A percentile compares a stretch with the other conserved stretches of the same genome.
These are phyloP conservation scores for Cercospora zeae-maydis DNA, from an alignment of 2,329 filamentous ascomycete species.

Conservation along the genomic window DNA sequence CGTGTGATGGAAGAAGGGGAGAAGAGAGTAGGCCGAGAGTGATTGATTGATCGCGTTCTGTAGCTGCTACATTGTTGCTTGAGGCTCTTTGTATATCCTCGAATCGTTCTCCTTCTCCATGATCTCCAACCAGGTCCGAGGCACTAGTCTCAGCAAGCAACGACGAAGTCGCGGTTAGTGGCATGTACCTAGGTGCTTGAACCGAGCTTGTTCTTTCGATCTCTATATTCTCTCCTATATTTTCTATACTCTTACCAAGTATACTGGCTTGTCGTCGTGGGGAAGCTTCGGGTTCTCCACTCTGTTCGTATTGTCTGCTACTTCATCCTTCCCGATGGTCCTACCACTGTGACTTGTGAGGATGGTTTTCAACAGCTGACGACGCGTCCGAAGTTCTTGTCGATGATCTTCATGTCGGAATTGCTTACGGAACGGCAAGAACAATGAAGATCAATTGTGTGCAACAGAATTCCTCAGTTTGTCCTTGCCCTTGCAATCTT, in stretches of 20 bases:
- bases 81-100: not conserved
- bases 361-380: not conserved
- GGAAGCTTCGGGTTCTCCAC: not conserved
- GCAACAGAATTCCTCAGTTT: too few relatives aligned
- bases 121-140: not conserved
- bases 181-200: not conserved
- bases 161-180: not conserved
- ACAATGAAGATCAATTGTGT: not conserved
- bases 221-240: not conserved
- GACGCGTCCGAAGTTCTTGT: not conserved
- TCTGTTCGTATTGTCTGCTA: not conserved
- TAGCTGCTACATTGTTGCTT: not conserved
- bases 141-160: slow-evolving; percentile 2
- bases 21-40: not conserved
- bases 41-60: not conserved
- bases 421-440: not conserved
- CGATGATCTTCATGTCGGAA: not conserved
- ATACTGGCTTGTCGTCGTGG: not conserved
- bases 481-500: too few relatives aligned
- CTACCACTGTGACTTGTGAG: too few relatives aligned
- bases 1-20: not conserved
- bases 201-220: not conserved
- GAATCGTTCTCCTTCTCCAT: not conserved
- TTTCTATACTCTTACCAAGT: not conserved
- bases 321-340: too few relatives aligned